phyloP scores from a whole-genome alignment of 345 rosid species.

The Lepidium africanum region DNA sequence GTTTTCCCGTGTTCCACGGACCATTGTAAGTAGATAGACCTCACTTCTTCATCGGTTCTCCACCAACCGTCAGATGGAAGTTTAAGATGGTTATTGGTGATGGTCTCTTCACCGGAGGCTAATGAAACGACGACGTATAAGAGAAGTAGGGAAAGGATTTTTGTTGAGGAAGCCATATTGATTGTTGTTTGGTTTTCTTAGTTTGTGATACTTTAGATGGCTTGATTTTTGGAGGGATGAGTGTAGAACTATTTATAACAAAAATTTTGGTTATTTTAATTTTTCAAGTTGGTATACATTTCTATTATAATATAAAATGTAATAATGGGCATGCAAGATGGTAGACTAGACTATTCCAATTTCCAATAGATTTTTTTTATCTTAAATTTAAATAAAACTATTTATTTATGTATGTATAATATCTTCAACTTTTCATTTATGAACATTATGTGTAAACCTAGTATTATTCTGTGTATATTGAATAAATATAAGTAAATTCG shows the following conservation, averaged over 20 bases:
- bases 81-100: conserved; percentile 8
- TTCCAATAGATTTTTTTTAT: background rate
- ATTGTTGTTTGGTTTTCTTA: background rate
- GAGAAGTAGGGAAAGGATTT: conserved; percentile 26
- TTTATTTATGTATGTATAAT: background rate
- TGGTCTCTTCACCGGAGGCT: conserved; percentile 27
- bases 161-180: conserved; percentile 18
- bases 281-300: conserved; percentile 26
- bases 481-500: no score
- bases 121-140: conserved; percentile 30
- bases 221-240: conserved; percentile 13
- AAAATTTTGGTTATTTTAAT: conserved; percentile 10
- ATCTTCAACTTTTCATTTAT: background rate
- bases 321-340: conserved; percentile 25
- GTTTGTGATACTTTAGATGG: background rate
- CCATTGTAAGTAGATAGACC: conserved; percentile 63
- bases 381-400: background rate
- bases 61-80: conserved; percentile 32
- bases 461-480: no score
- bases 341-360: conserved; percentile 7
- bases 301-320: background rate
- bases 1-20: conserved; percentile 46
- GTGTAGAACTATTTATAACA: conserved; percentile 21
- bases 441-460: background rate
- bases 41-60: conserved; percentile 66